Evolutionary conservation across 345 rosid species (phyloP).

Genomic region (Populus alba): DNA sequence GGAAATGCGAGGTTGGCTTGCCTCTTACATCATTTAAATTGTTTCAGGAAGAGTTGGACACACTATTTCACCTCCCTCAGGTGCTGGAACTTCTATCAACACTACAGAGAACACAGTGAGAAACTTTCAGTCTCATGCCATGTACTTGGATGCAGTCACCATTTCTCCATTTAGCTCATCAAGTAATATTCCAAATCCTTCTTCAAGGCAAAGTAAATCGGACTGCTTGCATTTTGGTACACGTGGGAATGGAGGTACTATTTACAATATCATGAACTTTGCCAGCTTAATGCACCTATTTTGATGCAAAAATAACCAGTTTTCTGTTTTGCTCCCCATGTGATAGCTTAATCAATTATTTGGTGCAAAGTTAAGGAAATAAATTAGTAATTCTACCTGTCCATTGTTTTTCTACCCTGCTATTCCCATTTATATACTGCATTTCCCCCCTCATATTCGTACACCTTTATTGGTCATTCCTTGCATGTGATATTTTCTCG

Average conservation of each 20-base stretch:
- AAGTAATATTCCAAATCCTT: constrained; percentile 35
- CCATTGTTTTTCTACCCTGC: too few species aligned
- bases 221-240: constrained; percentile 75
- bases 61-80: constrained; percentile 39
- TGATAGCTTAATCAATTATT: too few species aligned
- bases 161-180: constrained; percentile 41
- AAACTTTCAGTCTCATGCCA: constrained; percentile 47
- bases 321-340: too few species aligned
- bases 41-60: constrained; percentile 52
- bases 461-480: background rate
- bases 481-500: background rate
- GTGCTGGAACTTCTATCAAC: constrained; percentile 44
- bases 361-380: too few species aligned
- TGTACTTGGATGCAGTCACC: constrained; percentile 45
- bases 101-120: constrained; percentile 44
- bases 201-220: constrained; percentile 44
- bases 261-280: background rate
- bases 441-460: background rate
- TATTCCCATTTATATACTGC: too few species aligned
- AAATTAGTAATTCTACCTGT: too few species aligned
- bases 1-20: constrained; percentile 19
- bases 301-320: too few species aligned
- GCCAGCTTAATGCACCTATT: too few species aligned
- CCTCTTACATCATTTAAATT: constrained; percentile 26
- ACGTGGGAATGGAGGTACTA: constrained; percentile 74